These are phyloP conservation scores for Arabidopsis hybrid DNA, from an alignment of 441 rosid species.

Conservation along the genomic window DNA sequence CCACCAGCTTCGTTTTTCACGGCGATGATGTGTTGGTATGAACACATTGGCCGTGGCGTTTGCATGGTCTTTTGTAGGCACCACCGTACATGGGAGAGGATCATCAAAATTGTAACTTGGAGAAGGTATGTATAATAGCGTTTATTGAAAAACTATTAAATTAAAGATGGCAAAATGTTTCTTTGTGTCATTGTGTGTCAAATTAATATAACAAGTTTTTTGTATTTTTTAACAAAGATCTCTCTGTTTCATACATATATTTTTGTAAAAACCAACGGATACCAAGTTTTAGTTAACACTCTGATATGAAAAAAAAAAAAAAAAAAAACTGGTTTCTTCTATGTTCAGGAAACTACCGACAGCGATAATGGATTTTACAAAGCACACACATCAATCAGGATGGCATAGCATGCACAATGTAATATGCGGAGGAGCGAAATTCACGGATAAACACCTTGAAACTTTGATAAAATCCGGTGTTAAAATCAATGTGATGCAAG, in stretches of 20 bases:
- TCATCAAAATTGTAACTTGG: constrained; percentile 61
- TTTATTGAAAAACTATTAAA: too few relatives aligned
- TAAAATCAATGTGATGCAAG: constrained; percentile 62
- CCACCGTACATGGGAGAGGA: constrained; percentile 77
- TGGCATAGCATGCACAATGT: constrained; percentile 89
- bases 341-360: constrained; percentile 46
- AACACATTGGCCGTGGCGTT: constrained; percentile 74
- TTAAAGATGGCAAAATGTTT: too few relatives aligned
- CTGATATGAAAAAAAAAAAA: too few relatives aligned
- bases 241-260: too few relatives aligned
- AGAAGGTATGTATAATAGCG: constrained; percentile 31
- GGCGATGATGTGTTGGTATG: constrained; percentile 87
- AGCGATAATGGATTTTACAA: constrained; percentile 54
- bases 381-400: constrained; percentile 84
- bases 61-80: constrained; percentile 68
- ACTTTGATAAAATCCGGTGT: constrained; percentile 46
- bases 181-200: too few relatives aligned
- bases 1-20: constrained; percentile 69
- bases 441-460: constrained; percentile 57
- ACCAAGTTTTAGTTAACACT: too few relatives aligned
- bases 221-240: too few relatives aligned
- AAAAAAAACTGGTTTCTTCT: constrained; percentile 4
- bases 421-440: constrained; percentile 79
- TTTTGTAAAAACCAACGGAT: too few relatives aligned
- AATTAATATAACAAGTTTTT: too few relatives aligned